Base-by-base conservation (phyloP, 2,329 filamentous ascomycete species). In the Arthrobotrys megalospora region DNA sequence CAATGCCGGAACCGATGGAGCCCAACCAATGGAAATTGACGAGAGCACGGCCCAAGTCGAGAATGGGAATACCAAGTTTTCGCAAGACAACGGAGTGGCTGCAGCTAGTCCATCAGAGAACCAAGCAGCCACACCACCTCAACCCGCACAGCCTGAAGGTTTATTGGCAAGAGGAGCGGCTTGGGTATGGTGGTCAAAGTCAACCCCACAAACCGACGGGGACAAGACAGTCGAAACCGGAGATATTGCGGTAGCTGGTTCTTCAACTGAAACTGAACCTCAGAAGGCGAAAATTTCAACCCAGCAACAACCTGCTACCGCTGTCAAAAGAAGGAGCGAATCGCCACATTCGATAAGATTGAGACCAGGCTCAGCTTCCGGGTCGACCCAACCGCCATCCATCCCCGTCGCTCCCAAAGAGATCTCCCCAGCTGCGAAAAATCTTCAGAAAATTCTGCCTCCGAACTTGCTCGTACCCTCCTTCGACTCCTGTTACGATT, bases 381-480 rank as follows among this genome's bases (percentile, higher is more conserved):
- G 43, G n/a, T 68, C 75, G 11, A 45, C 47, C 14, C 28, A 78
- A 24, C 75, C 67, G 38, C 75, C 75, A 83, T 81, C 85, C 84
- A 47, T 84, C 83, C 4, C 85, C 64, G 75, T 85, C 83, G 63
- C 80, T 76, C 79, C 83, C 6, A 79, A 84, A 32, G 80, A 76
- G 8, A 78, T 79, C n/a, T 82, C 76, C 6, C 70, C 79, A 55
- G 81, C 81, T 3, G 79, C 81, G 16, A 81, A 82, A 53, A 82
- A 82, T 16, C 79, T 82, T 47, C 83, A 82, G 64, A 82, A 82
- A 41, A 65, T 80, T 28, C 78, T 85, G 16, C 79, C 80, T 7
- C 84, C 85, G 10, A 88, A 88, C 76, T 84, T 87, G 73, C 82
- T 88, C 3, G 83, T 88, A 32, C 87, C 87, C 6, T 82, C 82